phyloP scores from a whole-genome alignment of 164 flowering plant genomes.

The Amborella trichopoda region DNA sequence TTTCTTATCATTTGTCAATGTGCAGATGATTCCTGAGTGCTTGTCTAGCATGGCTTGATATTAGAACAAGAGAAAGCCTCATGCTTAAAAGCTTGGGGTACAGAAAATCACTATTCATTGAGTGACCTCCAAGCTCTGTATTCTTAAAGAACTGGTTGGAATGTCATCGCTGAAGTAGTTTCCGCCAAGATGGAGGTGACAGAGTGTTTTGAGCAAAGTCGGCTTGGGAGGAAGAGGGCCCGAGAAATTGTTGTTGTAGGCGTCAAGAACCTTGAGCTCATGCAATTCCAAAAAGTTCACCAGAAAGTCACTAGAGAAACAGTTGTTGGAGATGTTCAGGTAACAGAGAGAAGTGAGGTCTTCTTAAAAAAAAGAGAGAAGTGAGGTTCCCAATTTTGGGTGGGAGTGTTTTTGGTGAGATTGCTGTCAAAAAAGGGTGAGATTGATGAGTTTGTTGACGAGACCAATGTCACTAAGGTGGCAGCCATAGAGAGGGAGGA shows the following conservation, averaged over 20 bases:
- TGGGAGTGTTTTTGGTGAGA: constrained; percentile 49
- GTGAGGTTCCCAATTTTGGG: no score
- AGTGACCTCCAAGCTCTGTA: constrained; percentile 50
- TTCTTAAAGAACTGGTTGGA: constrained; percentile 25
- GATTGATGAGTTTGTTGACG: constrained; percentile 33
- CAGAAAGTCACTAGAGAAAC: constrained; percentile 49
- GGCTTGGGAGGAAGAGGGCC: constrained; percentile 10
- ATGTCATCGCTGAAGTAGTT: constrained; percentile 16
- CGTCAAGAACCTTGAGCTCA: constrained; percentile 43
- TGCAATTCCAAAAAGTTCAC: constrained; percentile 21
- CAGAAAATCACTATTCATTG: no score
- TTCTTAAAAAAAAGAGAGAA: no score
- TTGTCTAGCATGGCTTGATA: no score
- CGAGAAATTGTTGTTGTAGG: constrained; percentile 69
- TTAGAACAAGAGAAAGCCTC: no score
- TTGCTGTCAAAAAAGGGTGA: constrained; percentile 48
- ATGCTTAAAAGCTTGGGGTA: no score
- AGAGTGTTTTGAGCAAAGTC: constrained; percentile 3
- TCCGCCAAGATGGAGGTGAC: constrained; percentile 15
- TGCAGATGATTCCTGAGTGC: no score
- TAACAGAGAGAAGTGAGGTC: constrained; percentile 25
- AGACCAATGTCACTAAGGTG: constrained; percentile 42
- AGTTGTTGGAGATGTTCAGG: constrained; percentile 71
- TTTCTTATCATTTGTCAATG: no score
- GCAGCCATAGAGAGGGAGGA: constrained; percentile 43